These are phyloP conservation scores for Diaporthe citrichinensis DNA, from an alignment of 2,329 filamentous ascomycete species.

Conservation along the genomic window DNA sequence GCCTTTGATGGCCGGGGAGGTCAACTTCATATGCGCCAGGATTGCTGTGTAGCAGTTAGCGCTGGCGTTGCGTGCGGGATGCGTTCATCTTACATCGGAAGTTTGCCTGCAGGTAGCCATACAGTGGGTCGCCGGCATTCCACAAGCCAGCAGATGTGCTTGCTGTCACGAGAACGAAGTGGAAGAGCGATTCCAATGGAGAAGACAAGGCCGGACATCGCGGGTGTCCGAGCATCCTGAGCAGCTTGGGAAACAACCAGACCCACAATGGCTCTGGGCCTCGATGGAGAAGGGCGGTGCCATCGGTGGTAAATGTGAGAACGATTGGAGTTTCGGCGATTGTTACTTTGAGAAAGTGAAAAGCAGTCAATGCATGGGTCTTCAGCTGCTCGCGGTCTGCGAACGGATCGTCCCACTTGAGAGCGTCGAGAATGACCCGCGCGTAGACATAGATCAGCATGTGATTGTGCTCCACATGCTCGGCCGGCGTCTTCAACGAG, in stretches of 20 bases:
- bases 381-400: conserved; percentile 68
- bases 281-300: conserved; percentile 62
- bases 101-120: conserved; percentile 65
- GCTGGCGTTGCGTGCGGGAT: conserved; percentile 44
- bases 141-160: conserved; percentile 62
- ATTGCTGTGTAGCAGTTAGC: conserved; percentile 43
- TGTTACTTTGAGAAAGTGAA: conserved; percentile 82
- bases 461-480: conserved; percentile 83
- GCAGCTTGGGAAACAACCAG: conserved; percentile 73
- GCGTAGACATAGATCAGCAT: conserved; percentile 88
- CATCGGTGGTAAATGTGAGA: conserved; percentile 63
- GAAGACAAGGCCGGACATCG: conserved; percentile 62
- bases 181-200: conserved; percentile 68
- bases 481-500: conserved; percentile 72
- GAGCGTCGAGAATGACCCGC: conserved; percentile 81
- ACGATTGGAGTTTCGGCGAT: conserved; percentile 81
- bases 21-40: conserved; percentile 41
- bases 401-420: conserved; percentile 79
- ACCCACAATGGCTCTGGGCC: conserved; percentile 75
- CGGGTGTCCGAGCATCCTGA: conserved; percentile 68
- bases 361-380: conserved; percentile 76
- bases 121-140: conserved; percentile 59
- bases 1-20: neutral
- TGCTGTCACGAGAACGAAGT: conserved; percentile 61
- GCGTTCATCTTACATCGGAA: conserved; percentile 58